Evolutionary conservation across 2,329 filamentous ascomycete species (phyloP), one percentile per base, ranked within the genome.

Genomic region (Trichoderma asperellum): DNA sequence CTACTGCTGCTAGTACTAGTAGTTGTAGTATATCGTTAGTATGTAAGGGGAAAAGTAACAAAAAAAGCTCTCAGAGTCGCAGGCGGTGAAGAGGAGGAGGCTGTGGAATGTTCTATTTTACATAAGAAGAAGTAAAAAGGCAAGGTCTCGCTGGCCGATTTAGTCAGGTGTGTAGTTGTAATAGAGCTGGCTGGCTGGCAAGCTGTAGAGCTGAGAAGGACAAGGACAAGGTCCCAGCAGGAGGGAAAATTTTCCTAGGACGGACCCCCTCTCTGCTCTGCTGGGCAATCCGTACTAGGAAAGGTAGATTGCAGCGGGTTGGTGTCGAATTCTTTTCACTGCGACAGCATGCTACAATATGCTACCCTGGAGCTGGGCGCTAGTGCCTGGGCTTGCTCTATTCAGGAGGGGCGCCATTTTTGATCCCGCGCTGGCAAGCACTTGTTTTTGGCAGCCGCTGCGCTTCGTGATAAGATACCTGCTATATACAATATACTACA

Each of bases 281-380:
- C 16, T 43, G 16, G 14, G 37, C 37, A 43, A 43, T 43, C 24
- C 18, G 35, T 4, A 18, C 18, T 43, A n/a, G 16, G 16, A 10
- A 24, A 16, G 40, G 7, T n/a, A 43, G 18, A 43, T n/a, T 43
- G 4, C 40, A 43, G 40, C 40, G 40, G 4, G 24, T 24, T 24
- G 24, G 24, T 24, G 24, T 24, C 24, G 24, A 24, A 24, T 24
- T 24, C 24, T 24, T 24, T 24, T 24, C 24, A 24, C 24, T 24
- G 24, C 24, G 2, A 24, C 24, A 24, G 24, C 3, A 24, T 24
- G 24, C 24, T 24, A 24, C 24, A 24, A 24, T 24, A 3, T 24
- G 24, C 24, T 67, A 67, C 63, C 63, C 63, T 67, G 21, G 63
- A 67, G 52, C 60, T n/a, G 24, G 18, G n/a, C 53, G 40, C 35